Conservation (phyloP, 352 stramenopile genomes). For the Salisapilia sapeloensis region DNA sequence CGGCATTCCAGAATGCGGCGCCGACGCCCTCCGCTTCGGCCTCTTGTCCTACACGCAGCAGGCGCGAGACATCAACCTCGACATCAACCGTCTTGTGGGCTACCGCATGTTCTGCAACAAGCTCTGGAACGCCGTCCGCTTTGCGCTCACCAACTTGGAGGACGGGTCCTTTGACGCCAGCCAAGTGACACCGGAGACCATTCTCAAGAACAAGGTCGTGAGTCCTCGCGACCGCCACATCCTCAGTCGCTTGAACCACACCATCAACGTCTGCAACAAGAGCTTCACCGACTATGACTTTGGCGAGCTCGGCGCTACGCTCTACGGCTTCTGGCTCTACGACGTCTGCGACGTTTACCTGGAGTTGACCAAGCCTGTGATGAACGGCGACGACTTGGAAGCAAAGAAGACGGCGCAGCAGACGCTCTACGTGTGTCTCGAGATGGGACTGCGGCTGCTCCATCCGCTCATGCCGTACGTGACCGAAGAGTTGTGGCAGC, state of each 20-base stretch:
- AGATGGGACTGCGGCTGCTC: conserved; percentile 80
- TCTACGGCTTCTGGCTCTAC: conserved; percentile 98
- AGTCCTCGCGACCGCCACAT: conserved; percentile 63
- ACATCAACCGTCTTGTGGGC: conserved; percentile 97
- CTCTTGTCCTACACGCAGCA: conserved; percentile 91
- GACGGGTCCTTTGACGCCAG: conserved; percentile 25
- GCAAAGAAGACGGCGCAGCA: conserved; percentile 68
- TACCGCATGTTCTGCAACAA: conserved; percentile 99
- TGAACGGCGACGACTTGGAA: conserved; percentile 60
- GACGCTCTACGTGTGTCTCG: conserved; percentile 73
- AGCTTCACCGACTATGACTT: conserved; percentile 92
- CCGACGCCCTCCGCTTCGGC: conserved; percentile 96
- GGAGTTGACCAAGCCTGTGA: conserved; percentile 98
- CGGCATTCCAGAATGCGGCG: conserved; percentile 97
- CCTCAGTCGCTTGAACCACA: conserved; percentile 63
- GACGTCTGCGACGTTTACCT: conserved; percentile 99
- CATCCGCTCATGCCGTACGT: conserved; percentile 98
- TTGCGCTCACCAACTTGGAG: conserved; percentile 94
- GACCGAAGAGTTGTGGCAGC: conserved; percentile 89
- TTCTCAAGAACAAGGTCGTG: conserved; percentile 51
- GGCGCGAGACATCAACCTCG: conserved; percentile 97
- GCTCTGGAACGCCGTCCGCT: conserved; percentile 98
- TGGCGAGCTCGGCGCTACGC: conserved; percentile 84
- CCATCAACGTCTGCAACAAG: conserved; percentile 57
- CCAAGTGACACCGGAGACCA: conserved; percentile 27